Percentiles rank a stretch among this genome's conserved stretches.
Evolutionary conservation across 768 basidiomycete species (phyloP).

Genomic region (Candolleomyces efflorescens): DNA sequence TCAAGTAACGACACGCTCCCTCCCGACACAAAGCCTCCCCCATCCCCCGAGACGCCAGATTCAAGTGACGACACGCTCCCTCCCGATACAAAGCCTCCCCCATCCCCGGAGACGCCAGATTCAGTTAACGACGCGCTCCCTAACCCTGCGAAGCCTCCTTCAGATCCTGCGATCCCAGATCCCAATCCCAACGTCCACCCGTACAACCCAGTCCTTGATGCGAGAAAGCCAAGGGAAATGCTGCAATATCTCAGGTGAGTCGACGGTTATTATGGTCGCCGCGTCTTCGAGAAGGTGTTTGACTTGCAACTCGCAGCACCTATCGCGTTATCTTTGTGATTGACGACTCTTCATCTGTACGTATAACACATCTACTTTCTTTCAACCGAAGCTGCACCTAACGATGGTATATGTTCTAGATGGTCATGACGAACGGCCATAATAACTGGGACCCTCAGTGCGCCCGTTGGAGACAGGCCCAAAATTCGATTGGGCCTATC

Average conservation of each 20-base stretch:
- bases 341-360: slow-evolving; percentile 26
- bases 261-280: neutral
- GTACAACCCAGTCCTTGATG: neutral
- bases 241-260: neutral
- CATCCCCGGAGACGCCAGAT: no score
- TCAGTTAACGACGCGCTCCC: no score
- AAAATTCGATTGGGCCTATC: slow-evolving; percentile 24
- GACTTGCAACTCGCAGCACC: slow-evolving; percentile 12
- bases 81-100: no score
- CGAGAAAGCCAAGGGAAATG: neutral
- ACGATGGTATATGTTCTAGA: no score
- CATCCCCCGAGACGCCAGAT: no score
- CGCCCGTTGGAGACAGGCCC: slow-evolving; percentile 20
- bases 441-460: neutral
- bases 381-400: no score
- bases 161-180: neutral
- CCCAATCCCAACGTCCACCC: neutral
- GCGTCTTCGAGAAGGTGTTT: neutral
- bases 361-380: neutral
- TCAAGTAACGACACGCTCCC: no score
- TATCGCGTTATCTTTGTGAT: slow-evolving; percentile 26
- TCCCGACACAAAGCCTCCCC: no score
- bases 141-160: no score
- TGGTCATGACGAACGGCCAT: slow-evolving; percentile 8
- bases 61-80: no score